Conservation (phyloP, 164 flowering plant species). For the Santalum album region DNA sequence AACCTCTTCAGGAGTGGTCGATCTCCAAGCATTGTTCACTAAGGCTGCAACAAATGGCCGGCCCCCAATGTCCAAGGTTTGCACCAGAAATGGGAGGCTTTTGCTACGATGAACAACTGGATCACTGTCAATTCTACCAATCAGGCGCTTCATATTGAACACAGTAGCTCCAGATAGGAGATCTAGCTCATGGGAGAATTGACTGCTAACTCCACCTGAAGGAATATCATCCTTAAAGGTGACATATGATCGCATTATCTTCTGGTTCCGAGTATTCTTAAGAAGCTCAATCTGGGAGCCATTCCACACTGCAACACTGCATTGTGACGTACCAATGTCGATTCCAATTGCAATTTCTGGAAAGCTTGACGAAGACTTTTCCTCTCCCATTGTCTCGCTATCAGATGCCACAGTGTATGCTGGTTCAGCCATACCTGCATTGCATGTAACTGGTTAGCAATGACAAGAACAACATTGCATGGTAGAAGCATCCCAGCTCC, state of each 20-base stretch:
- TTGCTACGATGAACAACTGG: conserved; percentile 78
- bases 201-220: conserved; percentile 55
- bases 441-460: background rate
- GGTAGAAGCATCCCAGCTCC: too few species aligned
- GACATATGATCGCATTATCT: conserved; percentile 57
- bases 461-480: too few species aligned
- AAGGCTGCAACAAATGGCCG: conserved; percentile 84
- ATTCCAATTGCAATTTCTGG: conserved; percentile 78
- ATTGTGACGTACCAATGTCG: conserved; percentile 83
- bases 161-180: conserved; percentile 74
- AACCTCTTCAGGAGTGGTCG: conserved; percentile 89
- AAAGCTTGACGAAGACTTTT: conserved; percentile 34
- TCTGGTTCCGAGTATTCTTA: conserved; percentile 63
- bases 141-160: conserved; percentile 82
- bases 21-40: conserved; percentile 79
- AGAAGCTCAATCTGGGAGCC: conserved; percentile 71
- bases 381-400: conserved; percentile 69
- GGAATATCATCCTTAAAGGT: conserved; percentile 68
- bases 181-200: conserved; percentile 50
- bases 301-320: conserved; percentile 84
- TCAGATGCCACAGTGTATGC: conserved; percentile 82
- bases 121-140: conserved; percentile 86
- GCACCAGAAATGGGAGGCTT: conserved; percentile 77
- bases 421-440: conserved; percentile 67
- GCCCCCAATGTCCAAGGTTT: conserved; percentile 71